Conservation (phyloP, 495 filamentous ascomycete species). For the Poronia punctata region DNA sequence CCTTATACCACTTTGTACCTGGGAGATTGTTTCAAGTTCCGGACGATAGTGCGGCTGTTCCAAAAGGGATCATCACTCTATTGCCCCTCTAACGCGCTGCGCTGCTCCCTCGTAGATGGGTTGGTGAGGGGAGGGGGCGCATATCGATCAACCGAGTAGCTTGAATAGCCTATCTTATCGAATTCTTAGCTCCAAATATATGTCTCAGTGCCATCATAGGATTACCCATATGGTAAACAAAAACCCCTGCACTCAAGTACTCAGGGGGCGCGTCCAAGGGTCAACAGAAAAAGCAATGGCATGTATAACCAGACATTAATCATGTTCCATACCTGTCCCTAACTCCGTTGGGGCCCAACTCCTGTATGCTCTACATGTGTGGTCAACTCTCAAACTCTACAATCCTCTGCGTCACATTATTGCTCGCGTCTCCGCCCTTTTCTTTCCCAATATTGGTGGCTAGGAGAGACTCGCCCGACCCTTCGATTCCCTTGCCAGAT, state of each 20-base stretch:
- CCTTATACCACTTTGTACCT: too few relatives aligned
- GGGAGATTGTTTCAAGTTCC: too few relatives aligned
- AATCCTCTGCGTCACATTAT: slow-evolving; percentile 29
- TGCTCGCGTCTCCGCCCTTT: slow-evolving; percentile 18
- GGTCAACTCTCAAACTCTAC: slow-evolving; percentile 36
- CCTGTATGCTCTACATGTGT: slow-evolving; percentile 13
- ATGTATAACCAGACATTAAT: too few relatives aligned
- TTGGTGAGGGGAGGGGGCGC: neutral
- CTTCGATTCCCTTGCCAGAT: slow-evolving; percentile 21
- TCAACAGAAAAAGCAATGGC: slow-evolving; percentile 3
- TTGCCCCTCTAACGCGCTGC: too few relatives aligned
- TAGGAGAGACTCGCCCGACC: slow-evolving; percentile 12
- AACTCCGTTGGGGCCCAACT: slow-evolving; percentile 24
- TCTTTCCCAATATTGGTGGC: slow-evolving; percentile 17
- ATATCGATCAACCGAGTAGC: too few relatives aligned
- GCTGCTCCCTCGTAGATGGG: neutral
- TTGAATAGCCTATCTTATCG: slow-evolving; percentile 1
- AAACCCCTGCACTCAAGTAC: too few relatives aligned
- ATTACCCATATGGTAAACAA: slow-evolving; percentile 3
- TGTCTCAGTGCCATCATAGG: slow-evolving; percentile 2
- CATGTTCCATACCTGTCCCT: slow-evolving; percentile 18
- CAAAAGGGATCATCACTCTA: too few relatives aligned
- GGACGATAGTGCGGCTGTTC: too few relatives aligned
- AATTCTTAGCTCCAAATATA: neutral
- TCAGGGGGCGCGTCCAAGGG: too few relatives aligned